Evolutionary conservation across 2,329 filamentous ascomycete species (phyloP), one percentile per base, ranked within the genome.

Genomic region (Penicillium olsonii): DNA sequence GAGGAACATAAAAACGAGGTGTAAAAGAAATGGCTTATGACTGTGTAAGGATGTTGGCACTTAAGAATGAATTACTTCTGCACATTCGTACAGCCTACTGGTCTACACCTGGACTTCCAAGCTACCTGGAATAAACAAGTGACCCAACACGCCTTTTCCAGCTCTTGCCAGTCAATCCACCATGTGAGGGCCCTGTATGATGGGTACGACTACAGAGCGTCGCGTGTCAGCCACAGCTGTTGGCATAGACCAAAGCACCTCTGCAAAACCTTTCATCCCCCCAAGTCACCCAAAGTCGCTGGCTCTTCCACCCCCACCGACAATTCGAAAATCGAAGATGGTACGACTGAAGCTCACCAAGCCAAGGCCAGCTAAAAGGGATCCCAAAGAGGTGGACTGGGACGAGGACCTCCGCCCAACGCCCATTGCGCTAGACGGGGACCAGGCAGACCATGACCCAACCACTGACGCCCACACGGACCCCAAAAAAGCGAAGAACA

Each of bases 401-500:
- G 62, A 64, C 39, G 63, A 69, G 54, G 63, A 64, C 24, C 52
- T 67, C 31, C 59, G 64, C 12, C 59, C 57, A 20, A 68, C 59
- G 26, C 57, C 61, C 11, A 55, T 56, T 6, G 57, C 55, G 12
- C 45, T 44, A 24, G n/a, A 17, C 5, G 39, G 29, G 31, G 17
- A 5, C n/a, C n/a, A 31, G 6, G 50, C 42, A 18, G 39, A 41
- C 15, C 14, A 33, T 10, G 53, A 53, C 40, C 15, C 47, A 19
- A 55, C 55, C 3, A 55, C 51, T 2, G 42, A 59, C n/a, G 52
- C 54, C 22, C 60, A 59, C 7, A 57, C 59, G 45, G 43, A 42
- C 8, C 12, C 33, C 15, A 37, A 37, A 4, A 24, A 18, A 19
- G 31, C 12, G 12, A 44, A 20, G 34, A 31, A 31, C 22, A 15